These are phyloP conservation scores for Fusarium subglutinans DNA, from an alignment of 2,329 filamentous ascomycete species.

Conservation along the genomic window DNA sequence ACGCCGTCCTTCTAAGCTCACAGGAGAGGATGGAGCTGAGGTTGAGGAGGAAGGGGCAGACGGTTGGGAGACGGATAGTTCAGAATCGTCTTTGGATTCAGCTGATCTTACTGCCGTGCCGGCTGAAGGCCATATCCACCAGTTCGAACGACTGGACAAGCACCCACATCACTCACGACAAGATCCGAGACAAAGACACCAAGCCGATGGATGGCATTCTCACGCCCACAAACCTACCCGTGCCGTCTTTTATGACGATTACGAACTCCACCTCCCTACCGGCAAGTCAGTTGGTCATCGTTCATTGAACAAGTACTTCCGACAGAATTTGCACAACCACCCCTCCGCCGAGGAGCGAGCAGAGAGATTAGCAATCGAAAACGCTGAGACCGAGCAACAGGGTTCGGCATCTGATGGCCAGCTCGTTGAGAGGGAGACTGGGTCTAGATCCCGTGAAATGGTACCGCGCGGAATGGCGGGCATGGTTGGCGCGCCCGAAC, in stretches of 20 bases:
- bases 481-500: conserved; percentile 80
- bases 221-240: conserved; percentile 79
- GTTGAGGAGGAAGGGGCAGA: conserved; percentile 71
- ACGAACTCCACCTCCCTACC: conserved; percentile 90
- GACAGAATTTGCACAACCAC: conserved; percentile 89
- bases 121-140: conserved; percentile 75
- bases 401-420: conserved; percentile 49
- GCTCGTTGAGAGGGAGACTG: conserved; percentile 50
- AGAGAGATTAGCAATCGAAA: conserved; percentile 71
- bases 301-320: conserved; percentile 86
- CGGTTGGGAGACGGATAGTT: conserved; percentile 95
- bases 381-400: conserved; percentile 32
- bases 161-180: conserved; percentile 79
- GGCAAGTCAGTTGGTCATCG: conserved; percentile 91
- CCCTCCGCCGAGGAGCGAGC: conserved; percentile 81
- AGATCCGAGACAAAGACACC: conserved; percentile 77
- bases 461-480: conserved; percentile 77
- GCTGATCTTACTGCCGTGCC: conserved; percentile 84
- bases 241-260: conserved; percentile 89
- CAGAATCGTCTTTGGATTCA: conserved; percentile 86
- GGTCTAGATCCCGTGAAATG: conserved; percentile 62
- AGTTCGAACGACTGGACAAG: conserved; percentile 76
- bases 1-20: conserved; percentile 62
- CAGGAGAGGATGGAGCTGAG: conserved; percentile 59
- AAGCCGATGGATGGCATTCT: conserved; percentile 81